Evolutionary conservation across 768 basidiomycete genomes (phyloP).

Genomic region (Rhodosporidiobolus sp.): DNA sequence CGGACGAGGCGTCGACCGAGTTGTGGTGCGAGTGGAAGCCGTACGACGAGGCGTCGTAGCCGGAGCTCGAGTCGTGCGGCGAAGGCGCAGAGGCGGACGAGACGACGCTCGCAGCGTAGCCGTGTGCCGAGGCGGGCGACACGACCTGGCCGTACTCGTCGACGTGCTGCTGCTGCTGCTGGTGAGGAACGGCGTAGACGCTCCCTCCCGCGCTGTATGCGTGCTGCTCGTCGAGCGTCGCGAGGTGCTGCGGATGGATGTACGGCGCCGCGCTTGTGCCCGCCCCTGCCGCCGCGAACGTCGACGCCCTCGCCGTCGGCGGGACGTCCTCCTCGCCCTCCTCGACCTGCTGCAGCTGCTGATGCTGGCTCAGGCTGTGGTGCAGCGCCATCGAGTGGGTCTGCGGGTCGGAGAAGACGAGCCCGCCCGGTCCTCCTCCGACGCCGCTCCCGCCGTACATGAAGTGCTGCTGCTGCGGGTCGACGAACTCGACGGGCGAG

Average conservation of each 20-base stretch:
- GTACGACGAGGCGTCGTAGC: constrained; percentile 3
- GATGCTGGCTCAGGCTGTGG: background rate
- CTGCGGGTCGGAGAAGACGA: constrained; percentile 1
- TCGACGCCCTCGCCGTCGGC: background rate
- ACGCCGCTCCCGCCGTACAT: background rate
- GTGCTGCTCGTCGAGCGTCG: constrained; percentile 26
- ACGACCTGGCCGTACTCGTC: constrained; percentile 15
- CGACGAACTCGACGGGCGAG: constrained; percentile 16
- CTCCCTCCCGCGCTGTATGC: too few relatives aligned
- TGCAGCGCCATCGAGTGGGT: background rate
- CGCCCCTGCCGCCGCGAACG: background rate
- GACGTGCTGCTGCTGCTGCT: too few relatives aligned
- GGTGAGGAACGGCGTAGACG: constrained; percentile 15
- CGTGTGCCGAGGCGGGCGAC: background rate
- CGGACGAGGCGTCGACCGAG: background rate
- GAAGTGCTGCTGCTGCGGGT: constrained; percentile 13
- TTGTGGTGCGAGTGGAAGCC: background rate
- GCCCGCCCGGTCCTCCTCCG: background rate
- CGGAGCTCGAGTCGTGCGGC: constrained; percentile 21
- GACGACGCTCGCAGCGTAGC: background rate
- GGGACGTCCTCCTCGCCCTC: background rate
- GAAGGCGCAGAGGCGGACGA: background rate
- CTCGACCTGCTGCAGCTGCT: background rate
- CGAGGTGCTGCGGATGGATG: constrained; percentile 25
- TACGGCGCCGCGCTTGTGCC: background rate